Percentiles rank a stretch among this genome's conserved stretches.
Conservation (phyloP, 805 yeast species). For the Sugiyamaella chiloensis region DNA sequence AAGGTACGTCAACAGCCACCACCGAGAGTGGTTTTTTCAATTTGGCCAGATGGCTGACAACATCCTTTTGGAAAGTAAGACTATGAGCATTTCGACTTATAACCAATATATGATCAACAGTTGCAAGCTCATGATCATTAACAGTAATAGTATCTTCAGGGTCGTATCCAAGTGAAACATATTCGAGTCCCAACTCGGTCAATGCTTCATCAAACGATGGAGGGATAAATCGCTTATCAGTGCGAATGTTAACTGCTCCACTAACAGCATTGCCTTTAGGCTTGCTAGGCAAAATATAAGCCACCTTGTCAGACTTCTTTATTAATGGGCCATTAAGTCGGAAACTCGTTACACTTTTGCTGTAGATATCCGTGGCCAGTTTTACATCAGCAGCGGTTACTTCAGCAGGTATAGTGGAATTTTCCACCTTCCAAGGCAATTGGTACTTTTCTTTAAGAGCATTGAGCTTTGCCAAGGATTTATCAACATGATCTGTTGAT, state of each 20-base stretch:
- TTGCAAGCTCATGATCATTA: slow-evolving; percentile 49
- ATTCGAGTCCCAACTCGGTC: slow-evolving; percentile 41
- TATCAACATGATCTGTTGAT: slow-evolving; percentile 33
- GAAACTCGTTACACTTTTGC: slow-evolving; percentile 47
- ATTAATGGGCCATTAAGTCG: slow-evolving; percentile 40
- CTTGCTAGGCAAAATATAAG: slow-evolving; percentile 25
- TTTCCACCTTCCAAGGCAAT: not conserved
- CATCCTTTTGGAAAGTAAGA: slow-evolving; percentile 54
- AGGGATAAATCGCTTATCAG: slow-evolving; percentile 23
- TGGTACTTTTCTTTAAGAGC: slow-evolving; percentile 38
- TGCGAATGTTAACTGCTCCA: slow-evolving; percentile 32
- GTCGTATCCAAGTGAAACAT: slow-evolving; percentile 51
- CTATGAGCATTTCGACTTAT: slow-evolving; percentile 50
- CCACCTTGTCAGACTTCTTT: slow-evolving; percentile 25
- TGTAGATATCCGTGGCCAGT: slow-evolving; percentile 38
- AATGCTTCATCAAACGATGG: slow-evolving; percentile 40
- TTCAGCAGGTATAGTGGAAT: slow-evolving; percentile 32
- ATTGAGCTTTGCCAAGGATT: slow-evolving; percentile 42
- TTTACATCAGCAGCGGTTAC: slow-evolving; percentile 1
- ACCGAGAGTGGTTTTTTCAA: slow-evolving; percentile 49
- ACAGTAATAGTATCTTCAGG: slow-evolving; percentile 44
- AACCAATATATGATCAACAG: slow-evolving; percentile 41
- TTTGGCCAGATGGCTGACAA: slow-evolving; percentile 52
- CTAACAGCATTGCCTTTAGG: slow-evolving; percentile 9
- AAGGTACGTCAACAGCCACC: slow-evolving; percentile 56